Conservation (phyloP, 2,329 filamentous ascomycete genomes). For the Talaromyces sp. region DNA sequence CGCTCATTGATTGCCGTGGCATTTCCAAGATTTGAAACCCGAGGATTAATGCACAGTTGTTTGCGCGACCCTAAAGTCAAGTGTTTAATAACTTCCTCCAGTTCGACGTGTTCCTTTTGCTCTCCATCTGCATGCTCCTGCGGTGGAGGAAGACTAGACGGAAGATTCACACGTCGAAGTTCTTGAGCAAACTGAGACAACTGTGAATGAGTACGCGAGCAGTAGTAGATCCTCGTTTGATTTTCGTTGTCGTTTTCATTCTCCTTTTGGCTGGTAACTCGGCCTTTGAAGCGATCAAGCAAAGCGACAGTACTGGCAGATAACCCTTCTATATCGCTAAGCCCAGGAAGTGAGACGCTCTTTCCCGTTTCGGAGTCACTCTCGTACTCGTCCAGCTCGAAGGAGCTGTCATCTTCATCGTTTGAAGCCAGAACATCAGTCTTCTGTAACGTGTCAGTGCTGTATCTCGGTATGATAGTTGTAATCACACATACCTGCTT, state of each 20-base stretch:
- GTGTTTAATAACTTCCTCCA: slow-evolving; percentile 66
- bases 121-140: slow-evolving; percentile 25
- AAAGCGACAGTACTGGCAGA: slow-evolving; percentile 71
- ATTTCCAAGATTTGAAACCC: slow-evolving; percentile 64
- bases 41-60: slow-evolving; percentile 81
- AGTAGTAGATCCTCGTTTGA: slow-evolving; percentile 82
- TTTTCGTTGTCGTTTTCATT: slow-evolving; percentile 55
- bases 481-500: slow-evolving; percentile 31
- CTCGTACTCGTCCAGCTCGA: slow-evolving; percentile 69
- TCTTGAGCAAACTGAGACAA: slow-evolving; percentile 83
- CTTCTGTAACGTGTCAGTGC: slow-evolving; percentile 23
- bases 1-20: slow-evolving; percentile 86
- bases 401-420: slow-evolving; percentile 59
- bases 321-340: slow-evolving; percentile 44
- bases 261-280: slow-evolving; percentile 30
- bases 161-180: slow-evolving; percentile 69
- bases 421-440: slow-evolving; percentile 18
- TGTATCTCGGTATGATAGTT: background rate
- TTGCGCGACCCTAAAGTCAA: slow-evolving; percentile 80
- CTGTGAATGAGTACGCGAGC: slow-evolving; percentile 88
- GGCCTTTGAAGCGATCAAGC: slow-evolving; percentile 61
- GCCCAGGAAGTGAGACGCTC: slow-evolving; percentile 20
- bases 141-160: slow-evolving; percentile 57
- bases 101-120: slow-evolving; percentile 20
- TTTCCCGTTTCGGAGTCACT: slow-evolving; percentile 52